Evolutionary conservation across 148 eudicot species (phyloP), one percentile per base, ranked within the genome.

Genomic region (Camellia lanceoleosa): DNA sequence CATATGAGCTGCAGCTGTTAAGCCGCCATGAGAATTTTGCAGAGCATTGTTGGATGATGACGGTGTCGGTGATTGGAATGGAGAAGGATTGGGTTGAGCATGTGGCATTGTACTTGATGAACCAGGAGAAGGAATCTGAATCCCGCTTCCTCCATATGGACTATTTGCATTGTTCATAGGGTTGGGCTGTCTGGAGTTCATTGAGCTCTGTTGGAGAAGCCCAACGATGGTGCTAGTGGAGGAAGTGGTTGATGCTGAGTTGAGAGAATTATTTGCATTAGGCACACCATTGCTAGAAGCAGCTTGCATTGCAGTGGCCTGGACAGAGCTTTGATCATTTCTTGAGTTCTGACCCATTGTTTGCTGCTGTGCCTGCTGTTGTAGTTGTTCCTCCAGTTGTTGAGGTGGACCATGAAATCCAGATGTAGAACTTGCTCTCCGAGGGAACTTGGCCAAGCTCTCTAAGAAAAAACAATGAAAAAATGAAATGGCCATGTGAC

Each of bases 371-470:
- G 74, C 89, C 61, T 87, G 52, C 52, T 49, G 52, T 49, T 49
- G 91, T 74, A 76, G 82, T 20, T 84, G 94, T 30, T 87, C 89
- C 68, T 88, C 92, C 3, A 88, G 67, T 80, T 84, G 88, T 73
- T 92, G 97, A 63, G 78, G 82, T 80, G 88, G 97, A 78, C 86
- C 84, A 80, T 83, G 92, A 69, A 84, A 74, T 44, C 86, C 87
- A 66, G 97, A 70, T 77, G 91, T 79, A n/a, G 93, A 55, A 74
- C 75, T 82, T 51, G 91, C 87, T 81, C 92, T 91, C 81, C 95
- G 85, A 58, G 99, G 97, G 86, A 92, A 95, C 87, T 95, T 95
- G 44, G 91, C 92, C 84, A 95, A 89, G 84, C 99, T 95, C 87
- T 92, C 99, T 95, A 91, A 12, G 61, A 76, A 78, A 16, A 15